Percentiles rank a stretch among this genome's conserved stretches.
Evolutionary conservation across 345 rosid species (phyloP).

Genomic region (Hibiscus trionum): DNA sequence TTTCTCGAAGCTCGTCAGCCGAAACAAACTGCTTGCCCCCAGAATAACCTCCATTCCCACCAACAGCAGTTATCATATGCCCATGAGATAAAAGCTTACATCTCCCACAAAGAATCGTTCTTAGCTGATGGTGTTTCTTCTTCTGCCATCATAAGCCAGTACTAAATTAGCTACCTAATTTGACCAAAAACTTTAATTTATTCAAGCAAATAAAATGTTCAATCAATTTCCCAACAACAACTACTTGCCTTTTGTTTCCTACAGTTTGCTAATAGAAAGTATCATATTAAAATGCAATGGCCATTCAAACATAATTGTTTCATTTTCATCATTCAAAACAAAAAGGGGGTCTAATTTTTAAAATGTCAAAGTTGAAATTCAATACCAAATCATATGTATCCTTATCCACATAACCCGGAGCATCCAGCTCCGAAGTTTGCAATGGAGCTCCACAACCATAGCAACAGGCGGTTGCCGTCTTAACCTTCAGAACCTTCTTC

Average conservation of each 20-base stretch:
- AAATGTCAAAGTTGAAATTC: background rate
- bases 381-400: constrained; percentile 68
- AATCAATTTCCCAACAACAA: background rate
- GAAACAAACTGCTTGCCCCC: constrained; percentile 86
- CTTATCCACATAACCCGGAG: constrained; percentile 71
- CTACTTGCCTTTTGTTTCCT: background rate
- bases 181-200: background rate
- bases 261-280: background rate
- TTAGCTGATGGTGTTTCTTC: constrained; percentile 92
- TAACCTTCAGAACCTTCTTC: constrained; percentile 31
- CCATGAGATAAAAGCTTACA: constrained; percentile 91
- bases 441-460: constrained; percentile 97
- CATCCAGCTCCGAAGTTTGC: constrained; percentile 64
- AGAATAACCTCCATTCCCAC: constrained; percentile 93
- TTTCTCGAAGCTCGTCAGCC: constrained; percentile 80
- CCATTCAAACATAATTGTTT: background rate
- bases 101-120: constrained; percentile 81
- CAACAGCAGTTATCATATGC: constrained; percentile 93
- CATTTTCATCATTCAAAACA: background rate
- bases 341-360: background rate
- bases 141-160: constrained; percentile 45
- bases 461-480: constrained; percentile 43
- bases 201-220: background rate
- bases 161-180: background rate
- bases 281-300: background rate